Base-by-base conservation (phyloP, 208 protist genomes). In the Blechomonas ayalai region DNA sequence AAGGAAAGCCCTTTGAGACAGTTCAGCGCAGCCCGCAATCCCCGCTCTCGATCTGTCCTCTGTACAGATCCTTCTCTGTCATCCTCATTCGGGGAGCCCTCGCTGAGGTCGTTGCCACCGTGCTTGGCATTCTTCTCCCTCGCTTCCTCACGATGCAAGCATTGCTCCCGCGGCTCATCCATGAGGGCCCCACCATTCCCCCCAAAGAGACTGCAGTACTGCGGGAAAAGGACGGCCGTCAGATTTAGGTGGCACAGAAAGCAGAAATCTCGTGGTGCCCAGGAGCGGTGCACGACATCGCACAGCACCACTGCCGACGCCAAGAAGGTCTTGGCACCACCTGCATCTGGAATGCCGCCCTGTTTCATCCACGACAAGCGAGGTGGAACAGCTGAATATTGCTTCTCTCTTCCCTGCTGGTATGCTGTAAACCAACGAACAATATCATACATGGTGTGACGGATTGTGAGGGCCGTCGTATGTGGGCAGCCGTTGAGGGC, bases 161-260 rank as follows among this genome's bases (percentile, higher is more conserved):
- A 42, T 26, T 70, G 54, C 9, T 22, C 36, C 10, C 48, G 16
- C 18, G 33, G 18, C 27, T 70, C 62, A 12, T 50, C 25, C 3
- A 52, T 46, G 12, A 64, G 26, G 22, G 3, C 27, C 23, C 23
- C 53, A 19, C 25, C 32, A 38, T 10, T n/a, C 9, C 3, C 9
- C 5, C 51, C 38, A 31, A 90, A 90, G 34, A 90, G 66, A 31
- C 66, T 75, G 22, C 68, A 75, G 57, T 72, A 77, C 3, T 42
- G 29, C 38, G 36, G 25, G 51, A 90, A 70, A 19, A 90, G 48
- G 9, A 64, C 65, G 9, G 61, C 48, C n/a, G 69, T 53, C 1
- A 73, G 58, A 15, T 55, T 39, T 22, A 73, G 39, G 19, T 74
- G 49, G 23, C 67, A 47, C 15, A 90, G 57, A 29, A 77, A 69